phyloP scores from a whole-genome alignment of 192 early-diverging fungal species.

The Haplosporangium gracile region DNA sequence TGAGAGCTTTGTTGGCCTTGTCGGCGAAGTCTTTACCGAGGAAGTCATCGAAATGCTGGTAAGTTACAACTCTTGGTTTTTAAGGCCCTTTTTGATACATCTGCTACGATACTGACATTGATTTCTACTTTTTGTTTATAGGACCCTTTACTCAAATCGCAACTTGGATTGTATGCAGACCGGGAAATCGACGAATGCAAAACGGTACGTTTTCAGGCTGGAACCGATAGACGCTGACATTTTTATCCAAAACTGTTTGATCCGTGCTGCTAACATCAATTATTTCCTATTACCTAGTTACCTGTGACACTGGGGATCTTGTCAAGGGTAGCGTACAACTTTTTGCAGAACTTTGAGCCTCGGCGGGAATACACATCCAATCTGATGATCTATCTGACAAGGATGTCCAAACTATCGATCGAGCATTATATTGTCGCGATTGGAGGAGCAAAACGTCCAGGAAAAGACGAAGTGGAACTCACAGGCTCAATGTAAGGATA shows the following conservation, averaged over 20 bases:
- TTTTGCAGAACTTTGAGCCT: conserved; percentile 46
- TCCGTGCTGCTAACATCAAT: background rate
- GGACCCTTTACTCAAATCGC: conserved; percentile 47
- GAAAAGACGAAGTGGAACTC: conserved; percentile 34
- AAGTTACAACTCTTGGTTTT: background rate
- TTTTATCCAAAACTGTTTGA: background rate
- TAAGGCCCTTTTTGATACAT: background rate
- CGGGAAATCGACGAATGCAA: conserved; percentile 41
- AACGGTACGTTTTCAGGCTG: conserved; percentile 24
- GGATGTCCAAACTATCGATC: conserved; percentile 48
- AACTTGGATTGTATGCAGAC: conserved; percentile 32
- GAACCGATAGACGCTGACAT: background rate
- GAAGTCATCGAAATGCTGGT: conserved; percentile 55
- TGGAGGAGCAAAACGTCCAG: conserved; percentile 22
- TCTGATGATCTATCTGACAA: conserved; percentile 26
- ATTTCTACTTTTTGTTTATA: conserved; percentile 1
- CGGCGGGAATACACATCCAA: conserved; percentile 42
- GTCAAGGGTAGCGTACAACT: conserved; percentile 32
- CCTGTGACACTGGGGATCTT: conserved; percentile 48
- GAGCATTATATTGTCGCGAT: conserved; percentile 31
- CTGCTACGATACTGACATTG: background rate
- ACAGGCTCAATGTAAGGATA: conserved; percentile 46
- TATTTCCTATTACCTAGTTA: conserved; percentile 7
- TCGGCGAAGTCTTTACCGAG: conserved; percentile 48
- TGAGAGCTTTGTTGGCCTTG: conserved; percentile 45